Evolutionary conservation across 345 rosid species (phyloP).

Genomic region (Ceriops decandra): DNA sequence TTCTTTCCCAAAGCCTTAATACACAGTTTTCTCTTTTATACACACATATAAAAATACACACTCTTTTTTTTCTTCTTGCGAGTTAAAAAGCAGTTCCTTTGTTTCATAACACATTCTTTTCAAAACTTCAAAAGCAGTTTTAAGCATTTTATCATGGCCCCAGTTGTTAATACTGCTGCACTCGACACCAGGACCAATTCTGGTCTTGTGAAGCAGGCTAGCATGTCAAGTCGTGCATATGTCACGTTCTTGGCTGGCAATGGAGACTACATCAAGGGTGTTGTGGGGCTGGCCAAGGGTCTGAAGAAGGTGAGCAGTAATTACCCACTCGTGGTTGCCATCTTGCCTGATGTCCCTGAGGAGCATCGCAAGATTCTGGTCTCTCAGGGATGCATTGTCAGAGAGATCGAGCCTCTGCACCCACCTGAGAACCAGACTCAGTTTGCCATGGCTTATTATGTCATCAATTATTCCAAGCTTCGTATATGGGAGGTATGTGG

Average conservation of each 20-base stretch:
- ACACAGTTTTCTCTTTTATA: background rate
- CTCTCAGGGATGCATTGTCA: constrained; percentile 61
- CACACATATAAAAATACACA: background rate
- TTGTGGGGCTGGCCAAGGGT: constrained; percentile 78
- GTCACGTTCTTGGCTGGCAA: constrained; percentile 74
- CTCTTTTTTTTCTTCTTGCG: background rate
- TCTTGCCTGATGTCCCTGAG: constrained; percentile 76
- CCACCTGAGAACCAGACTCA: constrained; percentile 67
- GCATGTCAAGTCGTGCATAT: constrained; percentile 32
- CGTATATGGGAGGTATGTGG: constrained; percentile 81
- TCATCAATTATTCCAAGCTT: constrained; percentile 81
- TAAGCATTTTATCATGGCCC: constrained; percentile 11
- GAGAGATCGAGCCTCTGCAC: constrained; percentile 63
- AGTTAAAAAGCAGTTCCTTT: background rate
- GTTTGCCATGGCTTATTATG: constrained; percentile 76
- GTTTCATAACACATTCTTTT: no score
- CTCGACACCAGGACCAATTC: background rate
- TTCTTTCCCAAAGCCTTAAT: background rate
- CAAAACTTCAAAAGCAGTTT: background rate
- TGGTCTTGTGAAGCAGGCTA: constrained; percentile 21
- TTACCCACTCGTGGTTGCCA: constrained; percentile 74
- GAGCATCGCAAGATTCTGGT: constrained; percentile 59
- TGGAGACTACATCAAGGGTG: constrained; percentile 75
- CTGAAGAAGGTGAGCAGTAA: constrained; percentile 54
- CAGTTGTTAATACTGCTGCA: background rate